Evolutionary conservation across 768 basidiomycete species (phyloP).

Genomic region (Trametes gibbosa): DNA sequence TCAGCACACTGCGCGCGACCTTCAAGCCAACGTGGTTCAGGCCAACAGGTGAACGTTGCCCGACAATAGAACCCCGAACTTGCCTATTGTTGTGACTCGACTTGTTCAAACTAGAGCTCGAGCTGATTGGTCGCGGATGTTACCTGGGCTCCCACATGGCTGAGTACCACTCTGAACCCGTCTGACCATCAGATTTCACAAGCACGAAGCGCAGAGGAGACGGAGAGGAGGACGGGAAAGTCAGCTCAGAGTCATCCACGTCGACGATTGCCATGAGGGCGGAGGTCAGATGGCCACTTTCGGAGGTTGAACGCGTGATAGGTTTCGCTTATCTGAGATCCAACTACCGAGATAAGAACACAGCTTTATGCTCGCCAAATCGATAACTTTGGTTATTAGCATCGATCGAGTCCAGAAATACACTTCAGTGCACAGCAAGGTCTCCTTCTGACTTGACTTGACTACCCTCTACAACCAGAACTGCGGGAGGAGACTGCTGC

Average conservation of each 20-base stretch:
- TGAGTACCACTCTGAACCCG: too few relatives aligned
- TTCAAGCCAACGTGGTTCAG: background rate
- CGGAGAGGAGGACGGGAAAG: background rate
- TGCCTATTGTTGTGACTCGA: slow-evolving; percentile 3
- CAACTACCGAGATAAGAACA: background rate
- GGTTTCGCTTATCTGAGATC: slow-evolving; percentile 1
- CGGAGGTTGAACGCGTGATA: background rate
- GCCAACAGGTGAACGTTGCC: background rate
- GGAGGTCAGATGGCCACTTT: background rate
- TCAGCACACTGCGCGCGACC: background rate
- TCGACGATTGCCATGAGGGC: background rate
- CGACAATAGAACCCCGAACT: background rate
- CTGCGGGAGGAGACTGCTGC: background rate
- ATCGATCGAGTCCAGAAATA: slow-evolving; percentile 1
- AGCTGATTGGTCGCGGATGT: too few relatives aligned
- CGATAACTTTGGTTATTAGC: slow-evolving; percentile 1
- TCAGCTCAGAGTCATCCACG: too few relatives aligned
- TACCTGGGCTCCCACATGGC: too few relatives aligned
- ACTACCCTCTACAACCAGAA: background rate
- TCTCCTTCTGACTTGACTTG: background rate
- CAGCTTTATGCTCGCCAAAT: background rate
- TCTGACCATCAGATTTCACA: background rate
- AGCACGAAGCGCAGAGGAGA: background rate
- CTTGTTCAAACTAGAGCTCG: too few relatives aligned
- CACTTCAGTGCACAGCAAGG: background rate